Percentiles rank a stretch among this genome's conserved stretches.
phyloP scores from a whole-genome alignment of 2,329 filamentous ascomycete species.

The Cladophialophora psammophila region DNA sequence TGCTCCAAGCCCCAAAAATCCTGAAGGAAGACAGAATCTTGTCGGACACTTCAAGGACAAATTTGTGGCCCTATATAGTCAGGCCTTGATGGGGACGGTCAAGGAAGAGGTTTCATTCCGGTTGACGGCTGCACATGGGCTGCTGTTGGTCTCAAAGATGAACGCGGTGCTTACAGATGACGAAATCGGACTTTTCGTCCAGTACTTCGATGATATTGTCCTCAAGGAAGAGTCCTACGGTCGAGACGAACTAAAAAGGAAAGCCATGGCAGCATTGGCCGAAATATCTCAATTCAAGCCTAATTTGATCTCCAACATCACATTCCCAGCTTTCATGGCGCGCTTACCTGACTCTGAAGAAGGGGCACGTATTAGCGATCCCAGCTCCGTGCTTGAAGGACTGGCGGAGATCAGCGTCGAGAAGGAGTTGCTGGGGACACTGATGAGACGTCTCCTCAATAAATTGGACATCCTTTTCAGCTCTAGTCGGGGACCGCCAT shows the following conservation, averaged over 20 bases:
- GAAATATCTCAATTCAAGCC: constrained; percentile 69
- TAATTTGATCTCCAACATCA: constrained; percentile 67
- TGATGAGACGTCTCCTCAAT: constrained; percentile 68
- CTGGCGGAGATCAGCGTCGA: constrained; percentile 70
- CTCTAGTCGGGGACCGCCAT: constrained; percentile 54
- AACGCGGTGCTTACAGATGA: constrained; percentile 58
- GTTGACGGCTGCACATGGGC: constrained; percentile 55
- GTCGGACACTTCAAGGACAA: constrained; percentile 58
- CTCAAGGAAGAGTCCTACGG: constrained; percentile 65
- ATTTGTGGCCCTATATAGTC: constrained; percentile 62
- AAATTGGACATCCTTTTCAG: constrained; percentile 66
- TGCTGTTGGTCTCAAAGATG: constrained; percentile 56
- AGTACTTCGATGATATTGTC: constrained; percentile 67
- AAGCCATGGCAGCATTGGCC: constrained; percentile 65
- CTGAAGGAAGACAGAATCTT: constrained; percentile 49
- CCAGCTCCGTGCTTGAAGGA: constrained; percentile 66
- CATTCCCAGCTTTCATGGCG: constrained; percentile 71
- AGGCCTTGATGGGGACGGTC: constrained; percentile 60
- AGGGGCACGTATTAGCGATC: constrained; percentile 52
- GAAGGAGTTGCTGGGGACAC: constrained; percentile 68
- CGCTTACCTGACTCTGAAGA: constrained; percentile 65
- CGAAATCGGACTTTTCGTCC: constrained; percentile 61
- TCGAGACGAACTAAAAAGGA: constrained; percentile 64
- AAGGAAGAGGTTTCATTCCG: constrained; percentile 61
- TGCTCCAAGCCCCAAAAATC: constrained; percentile 48